These are phyloP conservation scores for Eimeria maxima DNA, from an alignment of 169 alveolate genomes.

Conservation along the genomic window DNA sequence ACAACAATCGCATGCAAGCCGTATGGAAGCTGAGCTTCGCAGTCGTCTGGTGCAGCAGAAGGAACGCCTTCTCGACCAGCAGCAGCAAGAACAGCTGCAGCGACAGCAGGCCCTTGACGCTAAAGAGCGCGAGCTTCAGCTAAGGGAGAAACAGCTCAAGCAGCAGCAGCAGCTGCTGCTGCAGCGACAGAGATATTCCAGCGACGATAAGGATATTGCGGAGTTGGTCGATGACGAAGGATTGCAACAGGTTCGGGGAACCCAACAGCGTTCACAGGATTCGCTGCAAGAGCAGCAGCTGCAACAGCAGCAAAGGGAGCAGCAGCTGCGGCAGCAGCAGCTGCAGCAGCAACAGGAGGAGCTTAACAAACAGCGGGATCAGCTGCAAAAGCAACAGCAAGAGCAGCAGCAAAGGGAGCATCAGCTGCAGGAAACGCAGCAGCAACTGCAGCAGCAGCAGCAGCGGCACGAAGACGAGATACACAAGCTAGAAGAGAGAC, in stretches of 20 bases:
- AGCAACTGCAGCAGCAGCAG: constrained; percentile 64
- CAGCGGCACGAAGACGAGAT: constrained; percentile 46
- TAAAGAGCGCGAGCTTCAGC: constrained; percentile 69
- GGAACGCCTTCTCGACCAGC: constrained; percentile 73
- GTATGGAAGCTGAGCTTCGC: constrained; percentile 59
- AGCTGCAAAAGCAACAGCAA: constrained; percentile 44
- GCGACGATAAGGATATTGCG: constrained; percentile 43
- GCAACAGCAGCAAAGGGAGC: constrained; percentile 38
- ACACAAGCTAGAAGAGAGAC: constrained; percentile 9
- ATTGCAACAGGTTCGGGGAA: constrained; percentile 18
- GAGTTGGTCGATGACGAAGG: constrained; percentile 59
- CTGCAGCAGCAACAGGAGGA: constrained; percentile 51
- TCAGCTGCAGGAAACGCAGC: constrained; percentile 41
- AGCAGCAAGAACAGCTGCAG: constrained; percentile 68
- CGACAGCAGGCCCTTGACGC: constrained; percentile 36
- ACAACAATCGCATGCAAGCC: constrained; percentile 56
- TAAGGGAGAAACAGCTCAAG: constrained; percentile 15
- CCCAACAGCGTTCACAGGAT: constrained; percentile 19
- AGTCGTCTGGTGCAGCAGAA: constrained; percentile 61
- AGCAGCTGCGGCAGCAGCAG: constrained; percentile 24
- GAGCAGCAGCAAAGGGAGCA: constrained; percentile 51
- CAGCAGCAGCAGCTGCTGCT: constrained; percentile 38
- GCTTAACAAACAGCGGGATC: constrained; percentile 40
- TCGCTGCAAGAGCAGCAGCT: constrained; percentile 15
- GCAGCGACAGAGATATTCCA: constrained; percentile 48